Evolutionary conservation across 2,329 filamentous ascomycete genomes (phyloP).

Genomic region (Zasmidium citrigriseum): DNA sequence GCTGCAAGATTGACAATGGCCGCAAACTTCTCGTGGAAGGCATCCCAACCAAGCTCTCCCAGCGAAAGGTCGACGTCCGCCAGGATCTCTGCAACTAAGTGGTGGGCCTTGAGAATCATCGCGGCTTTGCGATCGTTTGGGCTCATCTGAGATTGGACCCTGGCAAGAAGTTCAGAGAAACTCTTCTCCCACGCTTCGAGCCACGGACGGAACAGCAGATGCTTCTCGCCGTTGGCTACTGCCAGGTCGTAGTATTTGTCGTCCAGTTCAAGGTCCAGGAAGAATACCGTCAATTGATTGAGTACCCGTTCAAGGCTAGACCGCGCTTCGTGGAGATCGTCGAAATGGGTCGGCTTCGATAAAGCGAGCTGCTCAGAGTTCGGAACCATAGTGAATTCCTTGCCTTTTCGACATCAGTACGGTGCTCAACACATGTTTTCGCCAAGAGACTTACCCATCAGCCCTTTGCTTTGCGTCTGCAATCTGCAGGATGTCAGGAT

Average conservation of each 20-base stretch:
- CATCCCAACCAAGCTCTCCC: constrained; percentile 26
- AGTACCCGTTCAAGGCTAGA: constrained; percentile 20
- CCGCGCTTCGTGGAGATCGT: constrained; percentile 18
- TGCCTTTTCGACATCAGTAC: too few species aligned
- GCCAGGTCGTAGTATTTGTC: constrained; percentile 27
- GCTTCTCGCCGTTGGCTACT: constrained; percentile 23
- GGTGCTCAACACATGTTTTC: too few species aligned
- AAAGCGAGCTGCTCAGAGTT: constrained; percentile 3
- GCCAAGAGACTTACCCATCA: constrained; percentile 1
- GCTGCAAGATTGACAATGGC: constrained; percentile 27
- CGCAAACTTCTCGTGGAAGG: constrained; percentile 21
- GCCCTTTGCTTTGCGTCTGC: constrained; percentile 25
- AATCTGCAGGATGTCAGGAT: constrained; percentile 11
- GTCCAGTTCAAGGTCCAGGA: constrained; percentile 27
- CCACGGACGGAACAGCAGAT: constrained; percentile 21
- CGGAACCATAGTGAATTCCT: constrained; percentile 12
- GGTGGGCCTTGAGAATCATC: constrained; percentile 29
- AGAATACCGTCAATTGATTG: constrained; percentile 23
- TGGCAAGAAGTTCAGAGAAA: constrained; percentile 19
- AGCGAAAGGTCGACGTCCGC: constrained; percentile 24
- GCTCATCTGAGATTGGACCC: constrained; percentile 12
- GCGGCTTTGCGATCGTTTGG: constrained; percentile 21
- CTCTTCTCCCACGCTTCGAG: constrained; percentile 24
- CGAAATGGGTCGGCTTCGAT: constrained; percentile 16
- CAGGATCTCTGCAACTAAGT: constrained; percentile 26